Evolutionary conservation across 257 asterid species (phyloP).

Genomic region (Scutellaria minor): DNA sequence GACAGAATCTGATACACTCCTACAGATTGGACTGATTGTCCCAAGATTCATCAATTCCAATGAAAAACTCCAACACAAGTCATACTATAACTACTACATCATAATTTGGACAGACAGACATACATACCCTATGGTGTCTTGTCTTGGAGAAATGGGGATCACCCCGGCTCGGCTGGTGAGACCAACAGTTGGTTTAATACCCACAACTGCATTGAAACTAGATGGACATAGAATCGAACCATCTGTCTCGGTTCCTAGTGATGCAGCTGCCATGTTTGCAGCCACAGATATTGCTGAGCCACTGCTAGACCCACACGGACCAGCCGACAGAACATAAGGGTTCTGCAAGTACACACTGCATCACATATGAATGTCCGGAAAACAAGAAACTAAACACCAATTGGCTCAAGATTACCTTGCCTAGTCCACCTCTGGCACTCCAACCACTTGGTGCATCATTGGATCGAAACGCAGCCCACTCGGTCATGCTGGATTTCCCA

Average conservation of each 20-base stretch:
- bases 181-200: conserved; percentile 76
- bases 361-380: neutral
- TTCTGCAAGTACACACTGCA: conserved; percentile 43
- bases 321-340: conserved; percentile 56
- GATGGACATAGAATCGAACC: conserved; percentile 75
- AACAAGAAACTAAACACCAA: neutral
- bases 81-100: neutral
- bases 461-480: conserved; percentile 66
- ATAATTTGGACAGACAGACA: conserved; percentile 1
- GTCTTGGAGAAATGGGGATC: conserved; percentile 63
- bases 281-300: conserved; percentile 84
- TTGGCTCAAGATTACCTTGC: conserved; percentile 36
- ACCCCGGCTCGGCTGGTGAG: conserved; percentile 77
- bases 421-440: conserved; percentile 71
- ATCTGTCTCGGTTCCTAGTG: conserved; percentile 75
- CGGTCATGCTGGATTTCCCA: conserved; percentile 80
- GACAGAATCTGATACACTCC: conserved; percentile 73
- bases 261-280: conserved; percentile 67
- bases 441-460: conserved; percentile 57
- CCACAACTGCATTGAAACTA: conserved; percentile 63
- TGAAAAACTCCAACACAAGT: neutral
- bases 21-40: conserved; percentile 55
- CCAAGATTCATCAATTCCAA: too few relatives aligned
- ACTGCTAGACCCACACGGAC: conserved; percentile 73
- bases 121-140: conserved; percentile 63